Base-by-base conservation (phyloP, 2,329 filamentous ascomycete species). In the Calonectria ilicicola region DNA sequence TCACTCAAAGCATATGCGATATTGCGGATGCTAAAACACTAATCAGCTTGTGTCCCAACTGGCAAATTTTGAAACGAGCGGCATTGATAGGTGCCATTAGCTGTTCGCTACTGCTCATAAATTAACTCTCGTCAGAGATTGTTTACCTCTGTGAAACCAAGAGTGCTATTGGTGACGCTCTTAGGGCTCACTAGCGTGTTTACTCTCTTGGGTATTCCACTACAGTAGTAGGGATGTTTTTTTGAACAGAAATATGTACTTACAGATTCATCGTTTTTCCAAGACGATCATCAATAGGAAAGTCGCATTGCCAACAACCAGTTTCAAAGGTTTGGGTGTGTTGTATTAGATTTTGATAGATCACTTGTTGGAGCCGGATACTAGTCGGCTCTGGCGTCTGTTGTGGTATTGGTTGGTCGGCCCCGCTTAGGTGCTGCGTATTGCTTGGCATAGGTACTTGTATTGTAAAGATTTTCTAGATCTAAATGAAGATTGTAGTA, bases 371-470 rank as follows among this genome's bases (percentile, higher is more conserved):
- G 23, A 85, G 75, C 70, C 84, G 82, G 44, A 75, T 71, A 8
- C 42, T 51, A 60, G 75, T 76, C 44, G 79, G 77, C 60, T 80
- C 80, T 72, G 83, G 82, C 76, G 83, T 80, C 72, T 86, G 85
- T 73, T 86, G 84, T 77, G 84, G 83, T 81, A 87, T 84, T 82
- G 87, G 85, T 72, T 84, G 84, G 81, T 84, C 85, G 75, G 83
- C 84, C 72, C 82, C 83, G 80, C 83, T 85, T 88, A 91, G 90
- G 78, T 89, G 88, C 81, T 87, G 87, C 83, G 91, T 87, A 78
- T 90, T 90, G 80, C 87, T 89, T 84, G 89, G 89, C 89, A 91
- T 91, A 32, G 5, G 5, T 32, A 32, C 29, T 32, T 32, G 5
- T 9, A 32, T 32, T 9, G 5, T 32, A 9, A 32, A 32, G n/a